Base-by-base conservation (phyloP, 305 asterid species). In the Fraxinus floribunda region DNA sequence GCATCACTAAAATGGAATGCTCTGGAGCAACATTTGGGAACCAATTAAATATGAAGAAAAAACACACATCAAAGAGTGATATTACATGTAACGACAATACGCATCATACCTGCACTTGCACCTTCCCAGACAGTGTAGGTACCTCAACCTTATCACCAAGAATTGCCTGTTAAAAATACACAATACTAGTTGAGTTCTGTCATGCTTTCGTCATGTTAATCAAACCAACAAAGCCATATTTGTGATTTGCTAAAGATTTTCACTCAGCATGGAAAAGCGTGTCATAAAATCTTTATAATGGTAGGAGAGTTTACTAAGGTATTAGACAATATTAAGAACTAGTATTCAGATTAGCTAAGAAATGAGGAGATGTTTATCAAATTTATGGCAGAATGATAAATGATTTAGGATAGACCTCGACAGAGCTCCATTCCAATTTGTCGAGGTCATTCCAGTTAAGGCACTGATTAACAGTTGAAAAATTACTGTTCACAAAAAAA, bases 71-170 rank as follows among this genome's bases (percentile, higher is more conserved):
- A 87, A 64, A 80, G 24, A 77, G 79, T 60, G 32, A 75, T 32
- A 64, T 80, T 60, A 79, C 75, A 82, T 75, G 81, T 78, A 68
- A 26, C 70, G 64, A 68, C 83, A 35, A 81, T 76, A 52, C 75
- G 57, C 79, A 32, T 57, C 94, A 86, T 90, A 91, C 99, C 84
- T 82, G 91, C 82, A 95, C 78, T 83, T 89, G 89, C 79, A 82
- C 84, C 87, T 86, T 88, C 86, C 97, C 98, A 78, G 90, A 85
- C 55, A 95, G 87, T 80, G 99, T 94, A 79, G 97, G 96, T 34
- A 95, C 93, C 85, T 91, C 96, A 83, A 94, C 84, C 81, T 86
- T 83, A 84, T 98, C 97, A 83, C 98, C 99, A 92, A 95, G 97
- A 82, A 94, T 89, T 77, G 99, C 98, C 98, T 95, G 91, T 84